Evolutionary conservation across 1,284 basidiomycete genomes (phyloP), one percentile per base, ranked within the genome.

Genomic region (Leccinum glutinopallens): DNA sequence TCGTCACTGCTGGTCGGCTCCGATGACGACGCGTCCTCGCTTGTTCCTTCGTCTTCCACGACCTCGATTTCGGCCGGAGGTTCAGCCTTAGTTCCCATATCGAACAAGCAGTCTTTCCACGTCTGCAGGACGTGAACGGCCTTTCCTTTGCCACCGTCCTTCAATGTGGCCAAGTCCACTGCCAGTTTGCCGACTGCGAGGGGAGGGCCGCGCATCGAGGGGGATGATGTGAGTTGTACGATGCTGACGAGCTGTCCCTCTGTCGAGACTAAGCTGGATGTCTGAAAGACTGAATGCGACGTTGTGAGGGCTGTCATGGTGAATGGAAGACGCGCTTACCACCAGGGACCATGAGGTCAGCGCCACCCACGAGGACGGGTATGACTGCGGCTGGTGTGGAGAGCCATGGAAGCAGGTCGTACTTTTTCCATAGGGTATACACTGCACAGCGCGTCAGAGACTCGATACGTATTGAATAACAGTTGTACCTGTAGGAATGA

Each of bases 291-390:
- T 91, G 73, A 68, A 77, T 66, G 73, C 70, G 76, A 13, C 9
- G 17, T 19, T 59, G 54, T 56, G 56, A 63, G 22, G 57, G 59
- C 15, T 6, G 56, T 41, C 13, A 2, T 56, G 19, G 25, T 62
- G 19, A 29, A 58, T 7, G 39, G 17, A 41, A 41, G 10, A 29
- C 57, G 22, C 61, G 78, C 84, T 74, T 72, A 88, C 91, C 89
- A 76, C 91, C 91, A 4, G 90, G 89, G 43, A 91, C 87, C 89
- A 92, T 92, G 6, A 93, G 81, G 76, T 92, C 89, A 1, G 91
- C 90, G 25, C 91, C 92, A 39, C 85, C 84, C 17, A 86, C 75
- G 22, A 93, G 81, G 54, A 87, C 80, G 2, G 87, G 85, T 49
- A 90, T 86, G 64, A 87, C 92, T 60, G 78, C 76, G 61, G 81